phyloP scores from a whole-genome alignment of 2,329 filamentous ascomycete genomes.

The Aspergillus versicolor region DNA sequence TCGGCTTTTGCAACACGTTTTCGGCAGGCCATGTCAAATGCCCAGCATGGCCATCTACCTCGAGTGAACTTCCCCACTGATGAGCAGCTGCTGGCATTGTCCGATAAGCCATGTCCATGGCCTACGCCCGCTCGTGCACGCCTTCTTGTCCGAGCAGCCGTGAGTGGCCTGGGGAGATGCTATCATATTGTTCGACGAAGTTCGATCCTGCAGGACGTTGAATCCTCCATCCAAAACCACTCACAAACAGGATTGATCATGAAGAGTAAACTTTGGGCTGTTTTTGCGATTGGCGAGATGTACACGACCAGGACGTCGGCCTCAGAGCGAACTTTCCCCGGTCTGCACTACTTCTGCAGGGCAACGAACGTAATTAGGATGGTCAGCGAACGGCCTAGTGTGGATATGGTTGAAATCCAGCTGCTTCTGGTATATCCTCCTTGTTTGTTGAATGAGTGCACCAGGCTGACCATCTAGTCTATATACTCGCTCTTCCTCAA shows the following conservation, averaged over 20 bases:
- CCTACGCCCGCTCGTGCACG: background rate
- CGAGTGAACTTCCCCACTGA: background rate
- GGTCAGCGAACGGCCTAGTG: background rate
- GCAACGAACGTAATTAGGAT: background rate
- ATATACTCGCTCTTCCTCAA: background rate
- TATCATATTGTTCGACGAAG: background rate
- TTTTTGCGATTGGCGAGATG: background rate
- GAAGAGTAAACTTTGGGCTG: background rate
- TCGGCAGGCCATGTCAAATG: background rate
- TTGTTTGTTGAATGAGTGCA: too few relatives aligned
- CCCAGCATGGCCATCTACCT: background rate
- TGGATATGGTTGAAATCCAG: background rate
- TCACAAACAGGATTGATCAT: background rate
- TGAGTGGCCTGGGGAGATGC: background rate
- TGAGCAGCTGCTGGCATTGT: background rate
- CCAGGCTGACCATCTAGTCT: background rate
- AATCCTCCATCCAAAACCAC: background rate
- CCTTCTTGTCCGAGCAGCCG: background rate
- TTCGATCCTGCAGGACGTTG: background rate
- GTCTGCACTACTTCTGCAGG: background rate
- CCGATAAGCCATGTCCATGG: background rate
- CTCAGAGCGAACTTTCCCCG: background rate
- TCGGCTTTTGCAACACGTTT: background rate
- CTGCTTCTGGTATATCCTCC: background rate
- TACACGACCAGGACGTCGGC: background rate